Evolutionary conservation across 305 asterid genomes (phyloP), one percentile per base, ranked within the genome.

Genomic region (Fraxinus sp.): DNA sequence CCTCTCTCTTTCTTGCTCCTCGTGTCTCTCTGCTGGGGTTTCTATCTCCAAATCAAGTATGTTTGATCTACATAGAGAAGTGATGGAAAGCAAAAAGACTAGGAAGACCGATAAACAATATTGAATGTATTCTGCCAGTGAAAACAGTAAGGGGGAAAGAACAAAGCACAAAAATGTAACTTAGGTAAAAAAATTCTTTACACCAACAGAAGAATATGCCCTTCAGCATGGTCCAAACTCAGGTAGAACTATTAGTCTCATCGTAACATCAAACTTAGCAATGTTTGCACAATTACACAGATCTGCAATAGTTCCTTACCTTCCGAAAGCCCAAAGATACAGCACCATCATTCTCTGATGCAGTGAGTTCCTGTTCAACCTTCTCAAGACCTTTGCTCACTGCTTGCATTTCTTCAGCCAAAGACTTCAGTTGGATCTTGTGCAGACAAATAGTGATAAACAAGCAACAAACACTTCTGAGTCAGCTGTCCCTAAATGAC

Each of bases 371-470:
- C 86, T 93, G 98, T 81, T 95, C 97, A 85, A 95, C 98, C 91
- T 94, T 95, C 90, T 94, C 98, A 83, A 94, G 98, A 88, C 98
- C 99, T 89, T 94, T 95, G 89, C 91, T 93, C 80, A 95, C 98
- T 86, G 99, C 99, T 93, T 95, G 98, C 98, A 95, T 95, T 91
- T 95, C 99, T 88, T 94, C 99, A 84, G 99, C 98, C 92, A 95
- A 88, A 68, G 98, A 90, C 89, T 95, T 95, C 87, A 95, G 88
- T 93, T 93, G 98, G 86, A 94, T 95, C 99, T 95, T 82, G 78
- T 76, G 79, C 77, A 10, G 79, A 74, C 87, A 85, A 72, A 66
- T 41, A 79, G 64, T 81, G 82, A 80, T 62, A 71, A 86, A 36
- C 64, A 88, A 81, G 84, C 72, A 87, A 82, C 78, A 81, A 81